Conservation (phyloP, 108 stramenopile species). For the Conticribra weissflogii region DNA sequence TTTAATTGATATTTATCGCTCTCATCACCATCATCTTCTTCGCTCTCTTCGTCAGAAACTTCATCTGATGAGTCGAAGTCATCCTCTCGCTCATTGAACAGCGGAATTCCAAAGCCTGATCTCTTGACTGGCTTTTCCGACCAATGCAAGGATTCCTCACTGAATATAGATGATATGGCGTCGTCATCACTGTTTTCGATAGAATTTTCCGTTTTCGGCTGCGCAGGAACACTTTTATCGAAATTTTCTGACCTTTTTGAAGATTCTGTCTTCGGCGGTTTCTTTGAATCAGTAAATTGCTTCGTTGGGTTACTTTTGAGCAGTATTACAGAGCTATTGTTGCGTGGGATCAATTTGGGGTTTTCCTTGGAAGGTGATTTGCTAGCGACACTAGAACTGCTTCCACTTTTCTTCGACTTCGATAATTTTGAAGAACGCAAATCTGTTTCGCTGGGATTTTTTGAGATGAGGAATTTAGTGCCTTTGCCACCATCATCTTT, state of each 20-base stretch:
- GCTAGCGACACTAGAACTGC: too few relatives aligned
- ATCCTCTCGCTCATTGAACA: slow-evolving; percentile 24
- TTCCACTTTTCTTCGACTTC: too few relatives aligned
- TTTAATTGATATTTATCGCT: not conserved
- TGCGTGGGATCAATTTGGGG: too few relatives aligned
- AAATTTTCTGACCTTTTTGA: not conserved
- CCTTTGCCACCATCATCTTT: too few relatives aligned
- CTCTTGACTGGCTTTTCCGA: not conserved
- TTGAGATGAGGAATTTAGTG: too few relatives aligned
- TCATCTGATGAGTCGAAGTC: slow-evolving; percentile 18
- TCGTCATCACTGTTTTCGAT: not conserved
- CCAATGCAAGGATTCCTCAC: slow-evolving; percentile 2
- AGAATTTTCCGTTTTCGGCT: not conserved
- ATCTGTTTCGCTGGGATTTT: too few relatives aligned
- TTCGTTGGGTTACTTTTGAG: too few relatives aligned
- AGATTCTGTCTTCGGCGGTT: too few relatives aligned
- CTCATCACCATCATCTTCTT: slow-evolving; percentile 2
- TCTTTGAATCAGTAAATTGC: too few relatives aligned
- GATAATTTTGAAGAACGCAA: too few relatives aligned
- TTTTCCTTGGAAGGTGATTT: too few relatives aligned
- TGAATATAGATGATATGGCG: slow-evolving; percentile 3
- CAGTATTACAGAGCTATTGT: too few relatives aligned
- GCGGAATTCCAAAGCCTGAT: slow-evolving; percentile 18
- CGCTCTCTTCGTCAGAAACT: not conserved
- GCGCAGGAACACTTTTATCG: not conserved